A percentile compares a stretch with the other conserved stretches of the same genome.
phyloP scores from a whole-genome alignment of 345 rosid species.

The Linum tenue region DNA sequence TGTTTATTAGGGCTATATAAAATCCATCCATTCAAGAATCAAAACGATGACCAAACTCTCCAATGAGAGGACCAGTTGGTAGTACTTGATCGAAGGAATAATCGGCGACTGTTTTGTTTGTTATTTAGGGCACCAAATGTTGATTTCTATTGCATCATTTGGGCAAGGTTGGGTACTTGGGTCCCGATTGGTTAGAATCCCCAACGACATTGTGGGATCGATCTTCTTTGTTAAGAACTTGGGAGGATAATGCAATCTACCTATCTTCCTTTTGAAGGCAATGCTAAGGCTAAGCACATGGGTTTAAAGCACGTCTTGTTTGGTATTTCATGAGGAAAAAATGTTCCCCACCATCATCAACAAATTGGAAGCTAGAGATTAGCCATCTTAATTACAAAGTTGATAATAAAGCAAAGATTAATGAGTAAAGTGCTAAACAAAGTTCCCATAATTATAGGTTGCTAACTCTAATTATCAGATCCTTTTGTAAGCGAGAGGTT shows the following conservation, averaged over 20 bases:
- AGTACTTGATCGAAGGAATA: not conserved
- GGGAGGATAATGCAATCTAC: not conserved
- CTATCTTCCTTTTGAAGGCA: slow-evolving; percentile 12
- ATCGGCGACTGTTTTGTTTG: not conserved
- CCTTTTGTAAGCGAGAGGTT: not conserved
- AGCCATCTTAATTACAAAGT: not conserved
- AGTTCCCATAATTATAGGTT: not conserved
- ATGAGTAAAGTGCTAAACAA: slow-evolving; percentile 4
- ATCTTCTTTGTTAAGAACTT: not conserved
- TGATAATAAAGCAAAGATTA: not conserved
- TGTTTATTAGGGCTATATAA: too few species aligned
- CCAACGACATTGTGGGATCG: not conserved
- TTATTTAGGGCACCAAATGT: slow-evolving; percentile 8
- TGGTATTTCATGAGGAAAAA: not conserved
- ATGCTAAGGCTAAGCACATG: not conserved
- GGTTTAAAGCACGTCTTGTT: not conserved
- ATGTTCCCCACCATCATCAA: not conserved
- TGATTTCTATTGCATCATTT: not conserved
- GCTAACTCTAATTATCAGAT: not conserved
- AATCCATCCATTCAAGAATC: too few species aligned
- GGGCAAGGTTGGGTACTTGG: not conserved
- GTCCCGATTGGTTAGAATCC: slow-evolving; percentile 8
- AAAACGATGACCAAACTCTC: too few species aligned
- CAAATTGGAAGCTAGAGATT: not conserved
- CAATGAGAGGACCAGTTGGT: not conserved